Percentiles rank a stretch among this genome's conserved stretches.
phyloP scores from a whole-genome alignment of 306 rosid species.

The Prunus persica region Prunus_persica_NCBIv2 NC_034009.1:41384501-41385000 shows the following conservation, averaged over 20 bases:
- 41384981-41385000: not conserved
- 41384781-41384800: not conserved
- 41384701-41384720: not conserved
- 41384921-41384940: not conserved
- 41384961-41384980: not conserved
- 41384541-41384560: conserved; percentile 80
- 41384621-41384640: conserved; percentile 48
- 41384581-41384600: conserved; percentile 73
- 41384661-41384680: not conserved
- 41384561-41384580: conserved; percentile 68
- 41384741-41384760: not conserved
- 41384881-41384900: not conserved
- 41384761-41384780: not conserved
- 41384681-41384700: not conserved
- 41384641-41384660: not conserved
- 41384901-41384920: not conserved
- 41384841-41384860: not conserved
- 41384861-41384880: not conserved
- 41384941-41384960: not conserved
- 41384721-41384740: not conserved
- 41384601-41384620: conserved; percentile 45
- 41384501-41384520: conserved; percentile 61
- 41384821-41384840: not conserved
- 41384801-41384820: not conserved
- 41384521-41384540: conserved; percentile 62